Conservation (phyloP, 495 filamentous ascomycete species). For the Lasiosphaeriaceae sp. region DNA sequence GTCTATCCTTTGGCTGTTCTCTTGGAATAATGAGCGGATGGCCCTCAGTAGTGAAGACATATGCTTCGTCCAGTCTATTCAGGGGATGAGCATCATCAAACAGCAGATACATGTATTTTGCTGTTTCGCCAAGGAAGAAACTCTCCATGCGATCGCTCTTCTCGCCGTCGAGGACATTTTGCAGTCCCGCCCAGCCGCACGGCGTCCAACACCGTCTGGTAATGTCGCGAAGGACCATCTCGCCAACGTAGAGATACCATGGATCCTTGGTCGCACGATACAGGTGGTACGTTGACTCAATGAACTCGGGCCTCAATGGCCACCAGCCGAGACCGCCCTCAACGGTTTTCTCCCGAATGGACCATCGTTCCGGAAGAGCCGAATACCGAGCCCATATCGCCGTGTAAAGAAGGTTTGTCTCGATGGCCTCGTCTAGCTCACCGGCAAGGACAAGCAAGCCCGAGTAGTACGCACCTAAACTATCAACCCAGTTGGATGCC, state of each 20-base stretch:
- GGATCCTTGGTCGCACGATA: conserved; percentile 92
- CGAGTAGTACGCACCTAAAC: conserved; percentile 89
- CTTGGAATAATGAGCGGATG: conserved; percentile 86
- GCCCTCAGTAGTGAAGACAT: conserved; percentile 94
- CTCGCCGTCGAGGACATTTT: conserved; percentile 85
- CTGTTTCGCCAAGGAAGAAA: conserved; percentile 94
- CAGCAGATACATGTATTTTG: conserved; percentile 89
- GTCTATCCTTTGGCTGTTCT: conserved; percentile 10
- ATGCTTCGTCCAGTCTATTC: conserved; percentile 78
- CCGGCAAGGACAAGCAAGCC: conserved; percentile 85
- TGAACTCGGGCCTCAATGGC: conserved; percentile 90
- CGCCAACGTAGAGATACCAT: conserved; percentile 92
- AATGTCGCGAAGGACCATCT: conserved; percentile 90
- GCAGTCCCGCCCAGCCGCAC: conserved; percentile 94
- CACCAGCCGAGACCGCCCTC: conserved; percentile 91
- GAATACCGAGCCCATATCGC: conserved; percentile 93
- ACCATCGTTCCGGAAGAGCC: conserved; percentile 92
- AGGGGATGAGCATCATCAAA: conserved; percentile 84
- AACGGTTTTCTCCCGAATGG: conserved; percentile 74
- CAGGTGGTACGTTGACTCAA: conserved; percentile 91
- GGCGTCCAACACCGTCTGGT: conserved; percentile 85
- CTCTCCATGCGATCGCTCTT: conserved; percentile 97
- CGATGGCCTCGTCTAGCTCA: conserved; percentile 83
- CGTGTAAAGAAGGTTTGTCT: conserved; percentile 82
- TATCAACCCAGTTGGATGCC: conserved; percentile 90